Percentiles rank a stretch among this genome's conserved stretches.
Conservation (phyloP, 805 yeast species). For the Clavispora asparagi region DNA sequence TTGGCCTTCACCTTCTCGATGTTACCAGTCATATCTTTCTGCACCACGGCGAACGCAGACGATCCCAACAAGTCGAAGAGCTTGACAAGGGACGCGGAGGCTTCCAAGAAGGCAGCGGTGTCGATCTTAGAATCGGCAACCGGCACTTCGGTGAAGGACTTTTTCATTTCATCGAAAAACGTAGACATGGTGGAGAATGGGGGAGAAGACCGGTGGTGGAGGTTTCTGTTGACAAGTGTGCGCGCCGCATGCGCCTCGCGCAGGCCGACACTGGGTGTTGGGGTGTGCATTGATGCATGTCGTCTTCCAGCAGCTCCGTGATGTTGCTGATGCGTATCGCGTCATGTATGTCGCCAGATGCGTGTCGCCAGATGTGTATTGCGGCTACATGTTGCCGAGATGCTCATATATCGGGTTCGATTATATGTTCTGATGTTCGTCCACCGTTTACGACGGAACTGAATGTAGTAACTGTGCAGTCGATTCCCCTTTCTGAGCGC, state of each 20-base stretch:
- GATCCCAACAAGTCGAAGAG: conserved; percentile 82
- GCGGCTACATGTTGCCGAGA: background rate
- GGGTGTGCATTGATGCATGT: background rate
- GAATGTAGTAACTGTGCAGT: background rate
- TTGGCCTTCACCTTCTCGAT: conserved; percentile 68
- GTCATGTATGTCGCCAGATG: background rate
- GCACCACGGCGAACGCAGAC: conserved; percentile 79
- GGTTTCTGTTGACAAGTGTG: background rate
- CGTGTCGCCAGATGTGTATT: background rate
- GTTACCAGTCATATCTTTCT: conserved; percentile 84
- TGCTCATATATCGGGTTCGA: too few species aligned
- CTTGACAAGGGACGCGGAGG: conserved; percentile 77
- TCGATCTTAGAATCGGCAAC: conserved; percentile 57
- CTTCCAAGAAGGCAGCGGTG: conserved; percentile 74
- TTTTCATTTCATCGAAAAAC: conserved; percentile 74
- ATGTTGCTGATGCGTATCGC: background rate
- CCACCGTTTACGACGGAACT: too few species aligned
- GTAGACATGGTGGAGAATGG: conserved; percentile 46
- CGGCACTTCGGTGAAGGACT: conserved; percentile 72
- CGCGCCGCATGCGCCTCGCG: conserved; percentile 1
- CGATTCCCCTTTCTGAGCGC: background rate
- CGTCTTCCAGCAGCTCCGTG: background rate
- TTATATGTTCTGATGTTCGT: too few species aligned
- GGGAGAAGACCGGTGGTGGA: background rate
- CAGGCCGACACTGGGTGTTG: background rate